Evolutionary conservation across 768 basidiomycete species (phyloP).

Genomic region (Xerocomellus chrysenteron): DNA sequence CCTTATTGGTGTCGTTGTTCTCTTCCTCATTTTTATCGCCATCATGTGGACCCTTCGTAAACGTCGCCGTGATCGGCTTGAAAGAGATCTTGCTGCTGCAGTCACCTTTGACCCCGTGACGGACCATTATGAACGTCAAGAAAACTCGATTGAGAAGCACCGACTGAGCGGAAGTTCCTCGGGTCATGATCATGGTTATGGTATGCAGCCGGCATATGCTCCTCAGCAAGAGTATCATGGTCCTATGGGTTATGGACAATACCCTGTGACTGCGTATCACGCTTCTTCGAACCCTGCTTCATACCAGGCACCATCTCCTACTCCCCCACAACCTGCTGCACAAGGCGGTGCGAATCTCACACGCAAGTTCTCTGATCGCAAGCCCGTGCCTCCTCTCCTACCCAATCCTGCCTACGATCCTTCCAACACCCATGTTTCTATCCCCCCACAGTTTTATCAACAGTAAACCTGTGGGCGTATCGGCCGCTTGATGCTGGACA

Average conservation of each 20-base stretch:
- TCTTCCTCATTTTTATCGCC: constrained; percentile 45
- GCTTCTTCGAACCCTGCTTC: constrained; percentile 1
- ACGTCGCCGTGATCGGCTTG: constrained; percentile 40
- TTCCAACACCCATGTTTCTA: constrained; percentile 17
- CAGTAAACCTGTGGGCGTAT: not conserved
- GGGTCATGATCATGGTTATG: constrained; percentile 22
- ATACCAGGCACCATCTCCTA: constrained; percentile 14
- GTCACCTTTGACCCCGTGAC: constrained; percentile 50
- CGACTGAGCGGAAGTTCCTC: constrained; percentile 26
- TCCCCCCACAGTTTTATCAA: constrained; percentile 22
- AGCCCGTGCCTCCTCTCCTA: constrained; percentile 32
- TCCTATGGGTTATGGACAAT: constrained; percentile 23
- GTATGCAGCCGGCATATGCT: constrained; percentile 19
- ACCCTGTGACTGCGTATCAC: constrained; percentile 9
- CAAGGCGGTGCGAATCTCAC: constrained; percentile 33
- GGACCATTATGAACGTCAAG: constrained; percentile 28
- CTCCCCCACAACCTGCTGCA: constrained; percentile 8
- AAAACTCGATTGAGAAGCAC: constrained; percentile 18
- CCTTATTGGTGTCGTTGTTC: constrained; percentile 46
- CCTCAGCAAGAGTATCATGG: constrained; percentile 21
- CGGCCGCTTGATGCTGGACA: constrained; percentile 1
- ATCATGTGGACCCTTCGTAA: constrained; percentile 51
- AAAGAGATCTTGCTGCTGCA: constrained; percentile 40
- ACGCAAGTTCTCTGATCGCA: constrained; percentile 35
- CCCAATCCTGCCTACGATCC: constrained; percentile 24